phyloP scores from a whole-genome alignment of 164 flowering plant species.

The Dillenia suffruticosa region DNA sequence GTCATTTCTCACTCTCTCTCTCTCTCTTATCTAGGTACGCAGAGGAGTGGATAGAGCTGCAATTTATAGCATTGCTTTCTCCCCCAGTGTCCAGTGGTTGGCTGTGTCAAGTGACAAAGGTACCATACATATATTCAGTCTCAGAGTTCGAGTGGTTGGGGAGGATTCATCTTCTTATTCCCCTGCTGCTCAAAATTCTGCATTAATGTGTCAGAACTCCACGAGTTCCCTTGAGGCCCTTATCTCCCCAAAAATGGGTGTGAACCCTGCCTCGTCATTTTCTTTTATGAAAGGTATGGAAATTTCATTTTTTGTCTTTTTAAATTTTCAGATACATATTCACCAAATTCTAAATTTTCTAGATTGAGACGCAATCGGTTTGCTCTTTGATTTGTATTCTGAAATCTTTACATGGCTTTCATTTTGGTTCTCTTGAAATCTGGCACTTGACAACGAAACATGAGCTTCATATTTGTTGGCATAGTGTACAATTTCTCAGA shows the following conservation, averaged over 20 bases:
- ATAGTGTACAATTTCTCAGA: no score
- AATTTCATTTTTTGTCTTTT: not conserved
- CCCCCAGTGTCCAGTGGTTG: slow-evolving; percentile 59
- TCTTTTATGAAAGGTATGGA: slow-evolving; percentile 87
- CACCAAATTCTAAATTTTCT: no score
- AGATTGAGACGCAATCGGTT: no score
- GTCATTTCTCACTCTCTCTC: slow-evolving; percentile 1
- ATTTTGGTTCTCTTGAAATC: no score
- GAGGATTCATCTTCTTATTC: slow-evolving; percentile 48
- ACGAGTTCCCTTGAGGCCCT: slow-evolving; percentile 58
- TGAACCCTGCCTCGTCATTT: slow-evolving; percentile 72
- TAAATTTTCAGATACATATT: no score
- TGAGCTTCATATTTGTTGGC: no score
- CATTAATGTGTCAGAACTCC: slow-evolving; percentile 47
- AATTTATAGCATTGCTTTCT: slow-evolving; percentile 50
- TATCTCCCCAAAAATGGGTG: slow-evolving; percentile 52
- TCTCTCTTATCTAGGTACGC: slow-evolving; percentile 36
- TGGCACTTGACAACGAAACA: no score
- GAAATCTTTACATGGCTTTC: no score
- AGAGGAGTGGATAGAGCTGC: slow-evolving; percentile 55
- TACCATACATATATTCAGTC: slow-evolving; percentile 55
- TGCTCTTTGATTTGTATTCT: no score
- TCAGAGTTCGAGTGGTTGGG: slow-evolving; percentile 68
- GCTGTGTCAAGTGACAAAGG: slow-evolving; percentile 64
- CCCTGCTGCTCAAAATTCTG: slow-evolving; percentile 25